Base-by-base conservation (phyloP, 768 basidiomycete species). In the Panellus pusillus region DNA sequence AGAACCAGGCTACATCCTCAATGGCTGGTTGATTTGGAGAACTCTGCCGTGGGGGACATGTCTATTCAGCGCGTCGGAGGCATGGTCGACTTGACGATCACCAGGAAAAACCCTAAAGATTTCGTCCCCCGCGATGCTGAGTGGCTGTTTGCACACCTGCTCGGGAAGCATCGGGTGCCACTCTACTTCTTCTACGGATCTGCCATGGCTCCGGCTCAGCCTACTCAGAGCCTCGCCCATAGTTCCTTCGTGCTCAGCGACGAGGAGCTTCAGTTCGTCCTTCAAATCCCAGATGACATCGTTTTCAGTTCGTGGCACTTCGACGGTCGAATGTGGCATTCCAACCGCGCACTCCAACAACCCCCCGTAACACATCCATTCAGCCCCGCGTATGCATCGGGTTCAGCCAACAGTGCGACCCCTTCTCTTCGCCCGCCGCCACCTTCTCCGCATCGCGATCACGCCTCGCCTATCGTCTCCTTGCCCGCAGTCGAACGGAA, bases 131-230 rank as follows among this genome's bases (percentile, higher is more conserved):
- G 45, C 9, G 20, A 47, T 20, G 32, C 15, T 31, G 42, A 39
- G 2, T 38, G 42, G 35, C 1, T 55, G 1, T 20, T 44, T 14
- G 9, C 40, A 4, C 20, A 41, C 28, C 8, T 47, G 3, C 12
- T 42, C n/a, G 19, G 15, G 4, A 32, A 47, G 6, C 45, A 47
- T 17, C 44, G 44, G 1, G 13, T 52, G 37, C 55, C 50, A 9
- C 55, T 52, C n/a, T 56, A 56, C 31, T 37, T 56, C 13, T 38
- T 37, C 31, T 56, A 41, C 38, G 55, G 55, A 3, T 17, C 20
- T 6, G 17, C 12, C n/a, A 0, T 19, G 13, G 2, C 8, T 9
- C 48, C 47, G n/a, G 11, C 12, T 14, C 32, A 18, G 17, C 49
- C 55, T 9, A 50, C 50, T 8, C 55, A 14, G 11, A 14, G 14